Base-by-base conservation (phyloP, 345 rosid species). In the Arabidopsis arenosa region DNA sequence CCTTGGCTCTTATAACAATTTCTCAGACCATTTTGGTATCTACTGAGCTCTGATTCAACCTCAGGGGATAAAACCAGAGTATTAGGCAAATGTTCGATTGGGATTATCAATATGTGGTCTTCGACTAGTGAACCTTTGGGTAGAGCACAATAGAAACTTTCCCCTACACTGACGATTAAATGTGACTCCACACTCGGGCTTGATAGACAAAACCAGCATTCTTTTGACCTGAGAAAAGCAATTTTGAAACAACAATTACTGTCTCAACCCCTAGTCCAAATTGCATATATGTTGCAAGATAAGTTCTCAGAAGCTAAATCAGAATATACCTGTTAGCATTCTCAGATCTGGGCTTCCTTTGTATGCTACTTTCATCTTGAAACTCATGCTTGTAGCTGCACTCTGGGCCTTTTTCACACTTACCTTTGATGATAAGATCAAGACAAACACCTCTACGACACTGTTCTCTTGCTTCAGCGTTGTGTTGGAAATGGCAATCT, bases 171-270 rank as follows among this genome's bases (percentile, higher is more conserved):
- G 70, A 88, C 78, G 45, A 92, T 83, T 30, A 89, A 80, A 79
- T 92, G 96, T 43, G 92, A 85, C 85, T 91, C 93, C 77, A 87
- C 86, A 67, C 73, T 83, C 62, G 87, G 87, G 83, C 94, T 90
- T 53, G 95, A 90, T 70, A 90, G 77, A 86, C 96, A 94, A 87
- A 92, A 89, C 98, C 97, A 94, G 78, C 96, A 90, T 60, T 85
- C 96, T 77, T 74, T 86, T 35, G 93, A 89, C 87, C 93, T 88
- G 90, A 33, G 45, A 59, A 72, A 45, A 66, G 12, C 59, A 77
- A 63, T 13, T 41, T 70, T 71, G 56, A 66, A 68, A 70, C 66
- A n/a, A 80, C 61, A 41, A 72, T 74, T 71, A 83, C 54, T 66
- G 57, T 28, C 48, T 58, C 69, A 43, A 62, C 47, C 63, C 71